phyloP scores from a whole-genome alignment of 73 alveolate genomes.

The Paramecium caudatum region DNA sequence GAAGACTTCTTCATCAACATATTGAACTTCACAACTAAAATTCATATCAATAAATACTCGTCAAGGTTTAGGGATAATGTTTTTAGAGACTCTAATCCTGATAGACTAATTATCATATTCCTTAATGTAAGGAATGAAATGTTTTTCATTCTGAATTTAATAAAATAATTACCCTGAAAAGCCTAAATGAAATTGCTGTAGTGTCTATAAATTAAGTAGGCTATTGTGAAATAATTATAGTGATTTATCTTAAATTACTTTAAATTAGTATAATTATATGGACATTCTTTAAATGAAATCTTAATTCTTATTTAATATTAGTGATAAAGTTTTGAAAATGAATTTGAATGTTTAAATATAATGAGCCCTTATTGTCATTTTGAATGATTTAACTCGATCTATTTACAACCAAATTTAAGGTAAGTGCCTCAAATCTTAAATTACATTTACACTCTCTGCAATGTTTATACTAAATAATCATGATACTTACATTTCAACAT shows the following conservation, averaged over 20 bases:
- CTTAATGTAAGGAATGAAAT: not conserved
- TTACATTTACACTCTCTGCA: not conserved
- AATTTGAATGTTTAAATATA: conserved; percentile 45
- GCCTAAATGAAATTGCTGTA: conserved; percentile 26
- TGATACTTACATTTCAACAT: not conserved
- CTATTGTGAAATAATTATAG: conserved; percentile 46
- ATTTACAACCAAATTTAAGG: conserved; percentile 47
- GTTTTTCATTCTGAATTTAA: conserved; percentile 15
- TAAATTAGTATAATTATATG: not conserved
- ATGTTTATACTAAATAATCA: not conserved
- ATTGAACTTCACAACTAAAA: conserved; percentile 18
- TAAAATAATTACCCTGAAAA: not conserved
- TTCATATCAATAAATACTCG: not conserved
- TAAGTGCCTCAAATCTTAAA: not conserved
- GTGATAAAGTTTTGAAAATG: conserved; percentile 16
- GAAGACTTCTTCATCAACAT: conserved; percentile 23
- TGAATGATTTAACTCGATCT: not conserved
- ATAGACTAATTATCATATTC: conserved; percentile 26
- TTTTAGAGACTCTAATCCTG: conserved; percentile 6
- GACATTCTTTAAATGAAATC: conserved; percentile 6
- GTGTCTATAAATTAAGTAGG: not conserved
- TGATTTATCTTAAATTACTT: not conserved
- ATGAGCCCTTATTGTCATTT: conserved; percentile 11
- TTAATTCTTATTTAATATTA: conserved; percentile 54
- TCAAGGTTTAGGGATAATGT: not conserved